Base-by-base conservation (phyloP, 345 rosid genomes). In the Eucalyptus brandiana region DNA sequence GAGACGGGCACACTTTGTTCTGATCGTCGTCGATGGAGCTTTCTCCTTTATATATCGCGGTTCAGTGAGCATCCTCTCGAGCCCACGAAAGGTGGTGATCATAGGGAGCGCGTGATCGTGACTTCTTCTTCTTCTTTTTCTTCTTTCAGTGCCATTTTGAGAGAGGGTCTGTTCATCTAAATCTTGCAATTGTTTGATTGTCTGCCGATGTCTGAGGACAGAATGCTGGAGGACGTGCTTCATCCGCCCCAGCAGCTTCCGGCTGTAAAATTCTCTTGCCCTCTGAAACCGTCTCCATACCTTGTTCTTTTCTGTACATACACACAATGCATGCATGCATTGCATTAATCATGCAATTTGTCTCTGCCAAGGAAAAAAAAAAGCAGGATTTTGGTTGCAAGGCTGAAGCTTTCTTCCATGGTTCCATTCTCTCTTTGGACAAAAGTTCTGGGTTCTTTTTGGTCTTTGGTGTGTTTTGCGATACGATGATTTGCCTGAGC, bases 381-480 rank as follows among this genome's bases (percentile, higher is more conserved):
- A 0, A 40, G 47, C 47, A 76, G 47, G 83, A 76, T 6, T 37
- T 37, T 76, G 83, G 42, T 37, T 76, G 47, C 47, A 10, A 76
- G 47, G 28, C 12, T 19, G 28, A 76, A 76, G 47, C 83, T 76
- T 40, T 72, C 47, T 21, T 76, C 83, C 83, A 23, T 21, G 11
- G 28, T 40, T 12, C 83, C 42, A 26, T 40, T 76, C 83, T 40
- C 83, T 37, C 24, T 76, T 76, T 21, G 28, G 30, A 21, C 83
- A 37, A 6, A 21, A 37, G 26, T 76, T 12, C 28, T 37, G 83
- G 47, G 28, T 21, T 21, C 83, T 76, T 37, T 76, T 40, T 2
- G 3, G 80, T n/a, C 6, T 34, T 1, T 18, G 0, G 37, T 32
- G 19, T 34, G 80, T 69, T 34, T 1, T 21, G 37, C 2, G 1